Percentiles rank a stretch among this genome's conserved stretches.
These are phyloP conservation scores for Claviceps purpurea DNA, from an alignment of 2,329 filamentous ascomycete species.

Conservation along the genomic window DNA sequence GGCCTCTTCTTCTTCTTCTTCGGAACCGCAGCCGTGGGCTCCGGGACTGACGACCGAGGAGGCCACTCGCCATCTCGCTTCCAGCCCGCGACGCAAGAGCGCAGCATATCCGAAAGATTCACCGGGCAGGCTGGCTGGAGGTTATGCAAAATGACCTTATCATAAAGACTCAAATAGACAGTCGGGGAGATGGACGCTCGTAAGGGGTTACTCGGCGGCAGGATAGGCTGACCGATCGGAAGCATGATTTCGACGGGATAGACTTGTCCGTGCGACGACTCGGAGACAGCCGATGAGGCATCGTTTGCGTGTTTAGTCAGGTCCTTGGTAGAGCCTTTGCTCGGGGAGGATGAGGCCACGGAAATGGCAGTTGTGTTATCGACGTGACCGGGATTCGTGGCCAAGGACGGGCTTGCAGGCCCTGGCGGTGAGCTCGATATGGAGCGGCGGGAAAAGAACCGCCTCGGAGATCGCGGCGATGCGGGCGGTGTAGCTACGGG, in stretches of 20 bases:
- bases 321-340: constrained; percentile 22
- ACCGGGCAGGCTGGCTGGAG: constrained; percentile 79
- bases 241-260: constrained; percentile 50
- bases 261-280: constrained; percentile 8
- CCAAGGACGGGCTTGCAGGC: constrained; percentile 13
- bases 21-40: constrained; percentile 20
- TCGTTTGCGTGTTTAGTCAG: constrained; percentile 20
- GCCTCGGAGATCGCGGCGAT: constrained; percentile 32
- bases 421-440: constrained; percentile 26
- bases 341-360: constrained; percentile 29
- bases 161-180: constrained; percentile 73
- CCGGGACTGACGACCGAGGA: constrained; percentile 33
- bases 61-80: constrained; percentile 92
- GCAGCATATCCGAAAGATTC: constrained; percentile 70
- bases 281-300: constrained; percentile 18
- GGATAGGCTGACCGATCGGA: constrained; percentile 58
- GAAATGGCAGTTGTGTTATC: constrained; percentile 26
- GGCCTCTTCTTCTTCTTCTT: constrained; percentile 30
- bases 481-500: constrained; percentile 26
- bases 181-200: constrained; percentile 61
- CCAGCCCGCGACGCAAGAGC: constrained; percentile 78
- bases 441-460: constrained; percentile 37
- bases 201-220: constrained; percentile 63
- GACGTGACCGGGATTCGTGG: constrained; percentile 13
- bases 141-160: constrained; percentile 69